Evolutionary conservation across 2,329 filamentous ascomycete genomes (phyloP).

Genomic region (Aspergillus awamori): DNA sequence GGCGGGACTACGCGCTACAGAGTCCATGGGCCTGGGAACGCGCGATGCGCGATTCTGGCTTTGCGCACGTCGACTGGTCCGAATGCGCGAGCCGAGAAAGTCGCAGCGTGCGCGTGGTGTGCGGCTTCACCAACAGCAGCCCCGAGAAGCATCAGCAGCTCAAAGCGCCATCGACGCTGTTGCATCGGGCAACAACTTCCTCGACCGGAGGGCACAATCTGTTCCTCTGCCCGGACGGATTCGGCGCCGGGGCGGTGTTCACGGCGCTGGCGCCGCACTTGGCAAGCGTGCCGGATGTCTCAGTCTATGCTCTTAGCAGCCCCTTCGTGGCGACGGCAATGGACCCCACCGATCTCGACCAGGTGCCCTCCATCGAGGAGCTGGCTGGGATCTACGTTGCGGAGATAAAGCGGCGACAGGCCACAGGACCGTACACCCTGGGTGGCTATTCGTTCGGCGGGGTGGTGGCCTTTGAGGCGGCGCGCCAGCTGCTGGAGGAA

Average conservation of each 20-base stretch:
- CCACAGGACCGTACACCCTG: neutral
- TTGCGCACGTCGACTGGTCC: slow-evolving; percentile 14
- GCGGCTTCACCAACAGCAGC: neutral
- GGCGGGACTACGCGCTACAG: slow-evolving; percentile 29
- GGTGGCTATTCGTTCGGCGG: neutral
- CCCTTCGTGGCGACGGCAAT: neutral
- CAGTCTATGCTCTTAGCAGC: neutral
- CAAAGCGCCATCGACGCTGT: neutral
- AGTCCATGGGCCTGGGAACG: slow-evolving; percentile 7
- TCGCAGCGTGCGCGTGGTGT: neutral
- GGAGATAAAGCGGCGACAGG: neutral
- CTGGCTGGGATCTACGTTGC: neutral
- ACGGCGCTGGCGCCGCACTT: neutral
- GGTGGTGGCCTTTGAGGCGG: neutral
- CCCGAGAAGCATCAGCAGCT: neutral
- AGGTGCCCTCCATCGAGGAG: neutral
- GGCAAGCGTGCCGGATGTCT: neutral
- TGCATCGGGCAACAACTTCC: neutral
- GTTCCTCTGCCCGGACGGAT: neutral
- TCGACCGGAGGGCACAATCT: neutral
- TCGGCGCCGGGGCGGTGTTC: neutral
- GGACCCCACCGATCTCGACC: neutral
- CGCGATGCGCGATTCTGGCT: slow-evolving; percentile 16
- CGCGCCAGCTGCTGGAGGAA: neutral
- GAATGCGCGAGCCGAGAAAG: neutral